phyloP scores from a whole-genome alignment of 139 green algal species.

The Chlorella sorokiniana region DNA sequence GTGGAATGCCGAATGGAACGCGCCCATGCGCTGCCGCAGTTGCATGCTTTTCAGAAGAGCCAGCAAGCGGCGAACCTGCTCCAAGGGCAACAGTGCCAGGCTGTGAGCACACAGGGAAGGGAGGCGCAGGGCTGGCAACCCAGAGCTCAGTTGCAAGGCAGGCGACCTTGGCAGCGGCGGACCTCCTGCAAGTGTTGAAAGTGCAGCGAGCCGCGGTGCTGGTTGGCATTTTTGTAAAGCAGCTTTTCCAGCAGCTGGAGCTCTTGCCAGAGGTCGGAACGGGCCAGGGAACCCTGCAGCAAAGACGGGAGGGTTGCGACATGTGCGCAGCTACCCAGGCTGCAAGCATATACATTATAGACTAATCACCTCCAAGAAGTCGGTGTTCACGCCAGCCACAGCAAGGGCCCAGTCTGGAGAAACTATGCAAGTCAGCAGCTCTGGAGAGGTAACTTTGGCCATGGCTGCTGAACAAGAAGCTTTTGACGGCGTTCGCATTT shows the following conservation, averaged over 20 bases:
- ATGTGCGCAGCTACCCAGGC: neutral
- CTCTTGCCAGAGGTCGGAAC: constrained; percentile 19
- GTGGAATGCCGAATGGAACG: constrained; percentile 19
- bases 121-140: neutral
- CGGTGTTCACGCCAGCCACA: neutral
- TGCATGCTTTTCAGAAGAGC: constrained; percentile 40
- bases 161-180: neutral
- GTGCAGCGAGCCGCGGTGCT: constrained; percentile 59
- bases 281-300: constrained; percentile 2
- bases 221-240: constrained; percentile 74
- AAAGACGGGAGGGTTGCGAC: neutral
- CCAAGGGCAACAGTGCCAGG: neutral
- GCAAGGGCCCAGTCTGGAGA: constrained; percentile 13
- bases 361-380: neutral
- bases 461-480: neutral
- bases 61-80: constrained; percentile 45
- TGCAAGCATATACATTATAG: neutral
- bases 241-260: constrained; percentile 59
- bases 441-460: neutral
- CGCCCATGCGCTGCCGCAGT: constrained; percentile 20
- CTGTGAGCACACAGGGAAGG: neutral
- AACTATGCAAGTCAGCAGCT: neutral
- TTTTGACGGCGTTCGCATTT: neutral
- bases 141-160: neutral
- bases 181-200: constrained; percentile 57